Evolutionary conservation across 305 asterid species (phyloP).

Genomic region (Fraxinus latifolia): DNA sequence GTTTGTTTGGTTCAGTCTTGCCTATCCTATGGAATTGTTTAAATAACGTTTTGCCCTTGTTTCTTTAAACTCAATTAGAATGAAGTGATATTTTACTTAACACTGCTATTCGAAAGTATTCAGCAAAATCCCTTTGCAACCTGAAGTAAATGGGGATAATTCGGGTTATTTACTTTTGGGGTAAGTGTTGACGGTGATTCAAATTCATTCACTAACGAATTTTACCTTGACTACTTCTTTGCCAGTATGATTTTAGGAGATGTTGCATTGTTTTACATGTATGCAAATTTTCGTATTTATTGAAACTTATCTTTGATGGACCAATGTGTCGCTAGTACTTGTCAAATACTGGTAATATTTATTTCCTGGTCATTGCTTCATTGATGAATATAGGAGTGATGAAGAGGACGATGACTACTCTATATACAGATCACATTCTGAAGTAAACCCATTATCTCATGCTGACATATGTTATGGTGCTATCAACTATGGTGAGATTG

Average conservation of each 20-base stretch:
- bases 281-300: slow-evolving; percentile 4
- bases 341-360: slow-evolving; percentile 3
- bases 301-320: slow-evolving; percentile 7
- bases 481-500: slow-evolving; percentile 38
- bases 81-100: slow-evolving; percentile 19
- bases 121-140: not conserved
- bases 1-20: slow-evolving; percentile 17
- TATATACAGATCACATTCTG: slow-evolving; percentile 46
- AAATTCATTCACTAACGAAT: not conserved
- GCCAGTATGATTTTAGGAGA: not conserved
- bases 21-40: not conserved
- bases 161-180: slow-evolving; percentile 2
- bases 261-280: not conserved
- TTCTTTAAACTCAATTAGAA: slow-evolving; percentile 2
- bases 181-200: slow-evolving; percentile 11
- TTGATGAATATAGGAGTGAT: slow-evolving; percentile 56
- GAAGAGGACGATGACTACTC: slow-evolving; percentile 74
- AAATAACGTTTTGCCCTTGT: not conserved
- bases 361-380: slow-evolving; percentile 16
- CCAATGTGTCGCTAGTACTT: slow-evolving; percentile 14
- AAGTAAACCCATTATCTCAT: slow-evolving; percentile 32
- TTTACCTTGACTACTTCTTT: not conserved
- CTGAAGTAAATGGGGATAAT: slow-evolving; percentile 7
- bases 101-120: not conserved
- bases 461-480: slow-evolving; percentile 36